Evolutionary conservation across 1,284 basidiomycete genomes (phyloP).

Genomic region (Acaromyces ingoldii): DNA sequence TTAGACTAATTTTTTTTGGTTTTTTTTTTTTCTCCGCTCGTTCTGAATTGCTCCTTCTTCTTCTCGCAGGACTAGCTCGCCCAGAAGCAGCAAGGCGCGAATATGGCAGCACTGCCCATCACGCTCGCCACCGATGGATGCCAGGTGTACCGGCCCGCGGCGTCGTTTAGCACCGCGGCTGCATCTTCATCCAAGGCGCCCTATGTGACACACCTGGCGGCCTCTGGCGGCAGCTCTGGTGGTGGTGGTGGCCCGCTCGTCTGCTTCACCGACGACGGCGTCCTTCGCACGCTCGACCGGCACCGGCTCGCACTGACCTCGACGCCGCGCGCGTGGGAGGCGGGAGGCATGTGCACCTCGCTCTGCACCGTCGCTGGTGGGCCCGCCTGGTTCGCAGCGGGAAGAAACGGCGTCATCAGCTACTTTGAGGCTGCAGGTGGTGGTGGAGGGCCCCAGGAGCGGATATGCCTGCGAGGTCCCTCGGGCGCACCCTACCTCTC

Average conservation of each 20-base stretch:
- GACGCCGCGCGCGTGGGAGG: not conserved
- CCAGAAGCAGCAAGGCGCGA: no score
- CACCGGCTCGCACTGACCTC: not conserved
- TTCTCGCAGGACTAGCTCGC: no score
- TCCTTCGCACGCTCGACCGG: not conserved
- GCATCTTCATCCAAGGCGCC: not conserved
- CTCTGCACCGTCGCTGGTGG: not conserved
- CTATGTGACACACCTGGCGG: conserved; percentile 1
- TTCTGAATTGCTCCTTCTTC: no score
- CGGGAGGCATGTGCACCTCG: not conserved
- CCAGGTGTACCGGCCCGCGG: no score
- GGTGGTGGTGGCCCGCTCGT: not conserved
- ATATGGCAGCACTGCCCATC: no score
- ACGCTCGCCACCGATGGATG: no score
- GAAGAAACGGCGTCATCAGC: not conserved
- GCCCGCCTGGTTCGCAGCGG: not conserved
- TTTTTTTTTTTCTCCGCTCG: no score
- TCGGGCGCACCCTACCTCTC: conserved; percentile 34
- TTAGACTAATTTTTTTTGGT: no score
- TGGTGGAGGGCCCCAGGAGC: not conserved
- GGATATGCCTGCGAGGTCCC: conserved; percentile 6
- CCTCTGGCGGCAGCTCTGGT: not conserved
- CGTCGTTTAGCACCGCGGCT: no score
- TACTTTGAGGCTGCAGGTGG: not conserved
- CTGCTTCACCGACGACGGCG: not conserved